Percentiles rank a stretch among this genome's conserved stretches.
Evolutionary conservation across 2,329 filamentous ascomycete species (phyloP).

Genomic region (Xylaria sp.): DNA sequence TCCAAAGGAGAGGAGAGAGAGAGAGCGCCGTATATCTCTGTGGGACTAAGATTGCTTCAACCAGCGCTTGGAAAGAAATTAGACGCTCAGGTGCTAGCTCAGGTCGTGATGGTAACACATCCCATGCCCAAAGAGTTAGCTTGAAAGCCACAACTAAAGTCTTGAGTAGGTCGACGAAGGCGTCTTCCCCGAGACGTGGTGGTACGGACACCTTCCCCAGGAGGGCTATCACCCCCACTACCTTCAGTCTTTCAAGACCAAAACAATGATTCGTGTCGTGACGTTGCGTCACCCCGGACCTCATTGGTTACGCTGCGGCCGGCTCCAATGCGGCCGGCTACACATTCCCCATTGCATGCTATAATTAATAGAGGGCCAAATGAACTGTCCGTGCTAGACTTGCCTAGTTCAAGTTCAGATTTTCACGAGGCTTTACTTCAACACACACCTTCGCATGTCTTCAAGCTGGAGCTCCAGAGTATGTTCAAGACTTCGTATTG

Average conservation of each 20-base stretch:
- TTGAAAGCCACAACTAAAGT: background rate
- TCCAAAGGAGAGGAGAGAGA: background rate
- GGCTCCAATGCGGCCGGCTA: background rate
- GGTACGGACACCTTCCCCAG: constrained; percentile 6
- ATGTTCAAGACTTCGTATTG: background rate
- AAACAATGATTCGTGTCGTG: background rate
- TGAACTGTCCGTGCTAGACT: background rate
- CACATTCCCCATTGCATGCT: background rate
- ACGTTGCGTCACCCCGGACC: background rate
- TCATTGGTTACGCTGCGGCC: background rate
- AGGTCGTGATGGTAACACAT: background rate
- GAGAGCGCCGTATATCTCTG: background rate
- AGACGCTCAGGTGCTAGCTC: background rate
- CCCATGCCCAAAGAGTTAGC: background rate
- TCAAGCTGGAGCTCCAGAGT: background rate
- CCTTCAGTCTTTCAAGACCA: background rate
- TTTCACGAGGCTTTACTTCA: background rate
- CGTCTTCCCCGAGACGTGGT: background rate
- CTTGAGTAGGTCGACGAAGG: background rate
- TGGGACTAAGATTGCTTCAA: background rate
- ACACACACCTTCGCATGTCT: background rate
- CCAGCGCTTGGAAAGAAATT: background rate
- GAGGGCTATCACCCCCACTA: background rate
- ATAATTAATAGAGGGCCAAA: background rate
- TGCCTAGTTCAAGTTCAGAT: background rate